A percentile compares a stretch with the other conserved stretches of the same genome.
These are phyloP conservation scores for Fusarium goolgardi DNA, from an alignment of 2,329 filamentous ascomycete genomes.

Conservation along the genomic window DNA sequence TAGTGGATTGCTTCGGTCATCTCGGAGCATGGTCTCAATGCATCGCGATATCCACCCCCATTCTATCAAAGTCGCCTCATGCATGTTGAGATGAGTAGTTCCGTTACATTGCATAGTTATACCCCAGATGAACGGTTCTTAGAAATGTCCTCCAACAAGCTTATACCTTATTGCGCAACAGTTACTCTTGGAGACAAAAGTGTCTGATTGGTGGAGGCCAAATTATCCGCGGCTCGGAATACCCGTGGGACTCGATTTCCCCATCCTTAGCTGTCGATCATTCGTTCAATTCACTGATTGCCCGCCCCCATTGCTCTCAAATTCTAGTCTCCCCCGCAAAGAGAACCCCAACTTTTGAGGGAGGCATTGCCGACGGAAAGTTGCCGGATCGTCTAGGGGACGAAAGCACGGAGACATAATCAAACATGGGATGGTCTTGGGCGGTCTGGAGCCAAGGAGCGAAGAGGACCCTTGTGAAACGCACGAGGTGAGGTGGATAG, in stretches of 20 bases:
- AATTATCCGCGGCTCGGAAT: constrained; percentile 33
- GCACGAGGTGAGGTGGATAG: not conserved
- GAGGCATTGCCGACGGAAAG: constrained; percentile 4
- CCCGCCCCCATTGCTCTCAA: constrained; percentile 33
- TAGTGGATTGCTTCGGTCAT: constrained; percentile 9
- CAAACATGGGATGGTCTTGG: not conserved
- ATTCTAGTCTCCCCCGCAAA: constrained; percentile 26
- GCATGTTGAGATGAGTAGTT: not conserved
- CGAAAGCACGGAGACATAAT: not conserved
- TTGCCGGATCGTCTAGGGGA: constrained; percentile 11
- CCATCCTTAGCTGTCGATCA: constrained; percentile 35
- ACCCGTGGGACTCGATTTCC: constrained; percentile 41
- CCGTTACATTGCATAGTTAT: not conserved
- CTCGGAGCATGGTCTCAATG: constrained; percentile 20
- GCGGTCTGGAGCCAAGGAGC: constrained; percentile 7
- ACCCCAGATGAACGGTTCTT: not conserved
- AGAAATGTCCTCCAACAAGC: not conserved
- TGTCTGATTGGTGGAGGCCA: constrained; percentile 8
- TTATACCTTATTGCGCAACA: too few species aligned
- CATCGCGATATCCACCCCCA: constrained; percentile 14
- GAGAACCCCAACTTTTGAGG: constrained; percentile 18
- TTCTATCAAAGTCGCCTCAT: not conserved
- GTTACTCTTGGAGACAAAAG: too few species aligned
- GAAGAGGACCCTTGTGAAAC: not conserved
- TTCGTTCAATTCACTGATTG: constrained; percentile 4